These are phyloP conservation scores for Russula virescens DNA, from an alignment of 768 basidiomycete genomes.

Conservation along the genomic window DNA sequence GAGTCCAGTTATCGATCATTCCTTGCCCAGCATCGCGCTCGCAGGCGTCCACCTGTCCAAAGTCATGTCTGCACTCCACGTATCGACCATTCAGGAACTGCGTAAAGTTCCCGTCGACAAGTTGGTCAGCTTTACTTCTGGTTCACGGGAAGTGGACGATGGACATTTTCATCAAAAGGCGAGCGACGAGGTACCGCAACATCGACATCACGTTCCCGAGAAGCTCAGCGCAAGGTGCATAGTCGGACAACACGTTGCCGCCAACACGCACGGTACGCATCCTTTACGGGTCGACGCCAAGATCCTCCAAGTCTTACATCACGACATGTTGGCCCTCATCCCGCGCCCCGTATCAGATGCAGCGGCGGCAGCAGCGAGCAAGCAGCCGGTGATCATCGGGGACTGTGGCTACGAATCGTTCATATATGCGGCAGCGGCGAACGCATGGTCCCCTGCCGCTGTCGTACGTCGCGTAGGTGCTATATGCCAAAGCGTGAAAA, in stretches of 20 bases:
- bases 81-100: slow-evolving; percentile 55
- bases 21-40: slow-evolving; percentile 50
- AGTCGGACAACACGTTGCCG: slow-evolving; percentile 11
- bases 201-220: slow-evolving; percentile 28
- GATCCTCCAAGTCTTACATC: slow-evolving; percentile 17
- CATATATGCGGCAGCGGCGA: slow-evolving; percentile 54
- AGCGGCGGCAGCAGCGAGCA: slow-evolving; percentile 26
- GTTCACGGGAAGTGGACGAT: slow-evolving; percentile 60
- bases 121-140: slow-evolving; percentile 42
- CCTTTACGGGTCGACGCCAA: slow-evolving; percentile 17
- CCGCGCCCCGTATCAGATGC: slow-evolving; percentile 14
- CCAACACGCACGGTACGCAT: slow-evolving; percentile 21
- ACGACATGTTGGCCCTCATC: slow-evolving; percentile 18
- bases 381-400: slow-evolving; percentile 70
- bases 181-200: slow-evolving; percentile 31
- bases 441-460: slow-evolving; percentile 55
- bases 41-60: slow-evolving; percentile 67
- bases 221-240: slow-evolving; percentile 30
- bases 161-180: slow-evolving; percentile 59
- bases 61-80: slow-evolving; percentile 49
- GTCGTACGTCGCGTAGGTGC: slow-evolving; percentile 67
- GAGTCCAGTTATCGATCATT: slow-evolving; percentile 58
- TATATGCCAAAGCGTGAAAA: slow-evolving; percentile 61
- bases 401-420: slow-evolving; percentile 62
- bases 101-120: slow-evolving; percentile 52